phyloP scores from a whole-genome alignment of 768 basidiomycete genomes.

The Lactarius vividus region DNA sequence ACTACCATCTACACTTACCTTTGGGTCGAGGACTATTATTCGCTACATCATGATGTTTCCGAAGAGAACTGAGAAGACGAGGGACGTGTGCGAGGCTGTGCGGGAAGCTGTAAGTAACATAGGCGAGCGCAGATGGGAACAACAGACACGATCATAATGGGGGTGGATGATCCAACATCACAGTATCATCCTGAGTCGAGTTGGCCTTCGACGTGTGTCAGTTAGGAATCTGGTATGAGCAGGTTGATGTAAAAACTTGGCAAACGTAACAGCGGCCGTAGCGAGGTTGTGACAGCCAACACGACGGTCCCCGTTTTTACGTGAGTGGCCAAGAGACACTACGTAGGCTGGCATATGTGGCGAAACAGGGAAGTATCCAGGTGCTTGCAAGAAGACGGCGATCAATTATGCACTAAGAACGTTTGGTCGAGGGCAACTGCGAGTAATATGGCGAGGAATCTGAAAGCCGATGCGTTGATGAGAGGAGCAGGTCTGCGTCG shows the following conservation, averaged over 20 bases:
- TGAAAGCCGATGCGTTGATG: too few relatives aligned
- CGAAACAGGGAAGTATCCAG: conserved; percentile 31
- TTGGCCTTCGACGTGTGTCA: conserved; percentile 18
- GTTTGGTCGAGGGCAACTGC: too few relatives aligned
- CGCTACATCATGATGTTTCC: conserved; percentile 23
- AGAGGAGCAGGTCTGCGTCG: too few relatives aligned
- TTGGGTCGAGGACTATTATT: too few relatives aligned
- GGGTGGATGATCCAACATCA: conserved; percentile 31
- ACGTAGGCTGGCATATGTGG: conserved; percentile 31
- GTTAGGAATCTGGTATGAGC: not conserved
- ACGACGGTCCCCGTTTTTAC: conserved; percentile 27
- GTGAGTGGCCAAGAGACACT: conserved; percentile 25
- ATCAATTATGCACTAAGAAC: not conserved
- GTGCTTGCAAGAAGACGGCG: conserved; percentile 23
- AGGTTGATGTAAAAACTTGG: not conserved
- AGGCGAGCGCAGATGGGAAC: conserved; percentile 26
- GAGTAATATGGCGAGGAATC: too few relatives aligned
- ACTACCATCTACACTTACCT: too few relatives aligned
- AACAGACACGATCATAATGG: conserved; percentile 29
- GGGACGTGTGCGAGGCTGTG: not conserved
- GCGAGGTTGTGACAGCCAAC: conserved; percentile 30
- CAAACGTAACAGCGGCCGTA: conserved; percentile 24
- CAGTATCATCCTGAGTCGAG: conserved; percentile 30
- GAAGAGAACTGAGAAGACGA: conserved; percentile 30
- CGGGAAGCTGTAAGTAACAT: conserved; percentile 28